Evolutionary conservation across 164 flowering plant genomes (phyloP).

Genomic region (Tetracentron sinense): DNA sequence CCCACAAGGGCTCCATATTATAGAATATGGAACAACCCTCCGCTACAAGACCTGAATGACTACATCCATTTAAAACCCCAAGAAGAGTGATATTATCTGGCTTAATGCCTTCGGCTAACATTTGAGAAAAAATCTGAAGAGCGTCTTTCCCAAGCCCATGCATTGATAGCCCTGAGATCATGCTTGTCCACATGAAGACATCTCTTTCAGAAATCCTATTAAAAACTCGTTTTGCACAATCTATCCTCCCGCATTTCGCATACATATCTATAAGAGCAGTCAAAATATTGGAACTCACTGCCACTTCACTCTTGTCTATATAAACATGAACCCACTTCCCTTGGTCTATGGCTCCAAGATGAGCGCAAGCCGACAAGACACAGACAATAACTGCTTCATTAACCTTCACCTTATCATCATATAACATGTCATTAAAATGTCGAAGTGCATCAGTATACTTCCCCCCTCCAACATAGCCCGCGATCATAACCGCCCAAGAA

Average conservation of each 20-base stretch:
- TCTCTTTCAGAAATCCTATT: constrained; percentile 21
- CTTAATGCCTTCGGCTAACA: constrained; percentile 30
- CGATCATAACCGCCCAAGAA: constrained; percentile 11
- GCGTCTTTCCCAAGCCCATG: constrained; percentile 51
- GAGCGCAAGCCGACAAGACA: constrained; percentile 56
- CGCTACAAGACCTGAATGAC: constrained; percentile 54
- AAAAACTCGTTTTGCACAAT: constrained; percentile 33
- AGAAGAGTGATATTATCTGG: constrained; percentile 46
- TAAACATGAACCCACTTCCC: constrained; percentile 48
- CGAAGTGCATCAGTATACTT: constrained; percentile 38
- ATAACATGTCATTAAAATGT: constrained; percentile 36
- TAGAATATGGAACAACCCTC: constrained; percentile 39
- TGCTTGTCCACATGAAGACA: constrained; percentile 39
- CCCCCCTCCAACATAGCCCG: constrained; percentile 36
- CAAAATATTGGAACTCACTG: constrained; percentile 26
- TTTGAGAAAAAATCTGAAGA: constrained; percentile 30
- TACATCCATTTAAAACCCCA: constrained; percentile 51
- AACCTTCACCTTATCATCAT: constrained; percentile 24
- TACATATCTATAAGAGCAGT: constrained; percentile 67
- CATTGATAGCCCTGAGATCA: constrained; percentile 41
- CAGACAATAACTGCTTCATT: constrained; percentile 57
- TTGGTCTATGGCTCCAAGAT: constrained; percentile 53
- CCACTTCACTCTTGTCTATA: constrained; percentile 25
- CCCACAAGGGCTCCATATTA: constrained; percentile 41
- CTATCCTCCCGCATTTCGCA: constrained; percentile 56